Base-by-base conservation (phyloP, 352 stramenopile species). In the Aphanomyces invadans region DNA sequence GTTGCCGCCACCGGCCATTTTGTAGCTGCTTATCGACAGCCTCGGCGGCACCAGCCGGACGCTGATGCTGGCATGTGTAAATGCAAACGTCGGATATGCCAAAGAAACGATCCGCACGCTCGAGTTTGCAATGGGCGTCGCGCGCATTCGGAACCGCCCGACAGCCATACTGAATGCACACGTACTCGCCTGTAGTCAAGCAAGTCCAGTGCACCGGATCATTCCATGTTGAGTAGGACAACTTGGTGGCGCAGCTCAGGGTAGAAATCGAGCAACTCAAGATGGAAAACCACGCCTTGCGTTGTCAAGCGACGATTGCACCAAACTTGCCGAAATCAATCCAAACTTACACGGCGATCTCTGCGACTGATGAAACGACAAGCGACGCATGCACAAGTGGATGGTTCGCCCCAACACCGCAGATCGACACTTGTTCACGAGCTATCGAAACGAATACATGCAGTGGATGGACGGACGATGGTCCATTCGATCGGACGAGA, bases 41-140 rank as follows among this genome's bases (percentile, higher is more conserved):
- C 67, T 90, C 2, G 81, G 81, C 0, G 81, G 81, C 4, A 85
- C 85, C 60, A 88, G 80, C 59, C 88, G 88, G 69, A 90, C 81
- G 12, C 75, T 90, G 11, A 90, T 90, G 81, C 70, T 90, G 12
- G 81, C 80, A n/a, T 90, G 81, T 26, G 81, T 90, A 28, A 87
- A 89, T 56, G 62, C 73, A 0, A 73, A 74, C 11, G 72, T 77
- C 4, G 71, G 83, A 46, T 90, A 89, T 65, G 67, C 76, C 17
- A 75, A 72, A 26, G 81, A 90, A 54, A 87, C 81, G 2, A 77
- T 73, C 19, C 78, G 80, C 17, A 90, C 81, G 38, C 76, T 90
- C 29, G 78, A 89, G 67, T 90, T 90, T 48, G 80, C 81, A 10
- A 90, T 90, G 80, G 81, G 81, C 9, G 81, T 90, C 33, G 81